Percentiles rank a stretch among this genome's conserved stretches.
Conservation (phyloP, 257 asterid species). For the Avicennia marina region DNA sequence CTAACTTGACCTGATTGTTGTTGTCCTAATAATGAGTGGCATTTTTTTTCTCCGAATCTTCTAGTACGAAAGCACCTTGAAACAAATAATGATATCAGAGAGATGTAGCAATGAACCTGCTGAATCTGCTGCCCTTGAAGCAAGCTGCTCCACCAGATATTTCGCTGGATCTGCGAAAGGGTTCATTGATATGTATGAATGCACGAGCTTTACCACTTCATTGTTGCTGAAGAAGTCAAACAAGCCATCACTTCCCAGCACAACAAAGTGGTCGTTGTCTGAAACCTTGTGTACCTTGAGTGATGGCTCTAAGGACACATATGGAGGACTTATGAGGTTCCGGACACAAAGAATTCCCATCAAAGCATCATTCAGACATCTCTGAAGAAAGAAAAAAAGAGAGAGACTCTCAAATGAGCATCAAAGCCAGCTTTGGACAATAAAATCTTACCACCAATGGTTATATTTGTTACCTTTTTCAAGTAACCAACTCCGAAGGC, state of each 20-base stretch:
- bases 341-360: conserved; percentile 93
- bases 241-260: conserved; percentile 91
- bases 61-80: too few relatives aligned
- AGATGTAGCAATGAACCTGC: conserved; percentile 52
- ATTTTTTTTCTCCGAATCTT: too few relatives aligned
- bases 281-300: conserved; percentile 63
- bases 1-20: too few relatives aligned
- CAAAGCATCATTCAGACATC: conserved; percentile 80
- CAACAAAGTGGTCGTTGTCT: conserved; percentile 66
- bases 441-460: too few relatives aligned
- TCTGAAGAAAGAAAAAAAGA: too few relatives aligned
- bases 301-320: conserved; percentile 71
- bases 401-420: too few relatives aligned
- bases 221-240: conserved; percentile 91
- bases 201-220: conserved; percentile 72
- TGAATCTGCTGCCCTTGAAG: conserved; percentile 85
- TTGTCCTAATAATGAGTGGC: too few relatives aligned
- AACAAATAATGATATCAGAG: background rate
- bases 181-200: conserved; percentile 44
- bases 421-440: too few relatives aligned
- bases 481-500: conserved; percentile 98
- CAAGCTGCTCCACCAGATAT: conserved; percentile 81
- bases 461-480: conserved; percentile 97
- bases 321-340: conserved; percentile 87
- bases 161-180: conserved; percentile 94